Conservation (phyloP, 208 protist genomes). For the Phytomonas francai region DNA sequence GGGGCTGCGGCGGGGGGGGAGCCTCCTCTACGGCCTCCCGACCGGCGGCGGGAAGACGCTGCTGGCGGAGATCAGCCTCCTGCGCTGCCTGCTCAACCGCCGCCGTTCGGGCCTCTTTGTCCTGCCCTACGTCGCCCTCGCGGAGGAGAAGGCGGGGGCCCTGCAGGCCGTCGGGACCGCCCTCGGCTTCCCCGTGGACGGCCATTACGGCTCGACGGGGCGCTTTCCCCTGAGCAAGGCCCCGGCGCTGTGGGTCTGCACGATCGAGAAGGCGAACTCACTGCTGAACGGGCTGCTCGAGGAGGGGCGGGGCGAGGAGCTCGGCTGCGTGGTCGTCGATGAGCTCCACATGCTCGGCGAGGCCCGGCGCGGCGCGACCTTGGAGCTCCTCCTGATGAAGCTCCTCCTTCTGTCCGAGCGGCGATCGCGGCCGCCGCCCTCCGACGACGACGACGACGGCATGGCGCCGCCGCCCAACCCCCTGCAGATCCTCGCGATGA, state of each 20-base stretch:
- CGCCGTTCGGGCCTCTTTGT: conserved; percentile 81
- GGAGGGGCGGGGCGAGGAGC: conserved; percentile 39
- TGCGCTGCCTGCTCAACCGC: conserved; percentile 66
- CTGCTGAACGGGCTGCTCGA: conserved; percentile 83
- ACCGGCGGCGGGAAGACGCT: conserved; percentile 92
- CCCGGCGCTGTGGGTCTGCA: conserved; percentile 75
- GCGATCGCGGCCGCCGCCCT: conserved; percentile 8
- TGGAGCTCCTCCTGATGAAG: conserved; percentile 88
- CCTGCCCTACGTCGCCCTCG: conserved; percentile 90
- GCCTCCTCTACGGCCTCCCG: conserved; percentile 86
- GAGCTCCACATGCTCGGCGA: conserved; percentile 95
- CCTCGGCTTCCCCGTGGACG: conserved; percentile 76
- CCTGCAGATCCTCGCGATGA: conserved; percentile 91
- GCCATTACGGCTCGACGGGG: conserved; percentile 69
- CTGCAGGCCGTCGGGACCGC: conserved; percentile 45
- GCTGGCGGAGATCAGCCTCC: conserved; percentile 90
- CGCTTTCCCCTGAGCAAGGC: conserved; percentile 45
- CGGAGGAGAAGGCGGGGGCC: conserved; percentile 82
- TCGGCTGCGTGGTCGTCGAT: conserved; percentile 89
- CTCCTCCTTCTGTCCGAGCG: conserved; percentile 32
- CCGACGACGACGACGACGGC: background rate
- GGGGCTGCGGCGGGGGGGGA: conserved; percentile 46
- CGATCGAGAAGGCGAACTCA: conserved; percentile 93
- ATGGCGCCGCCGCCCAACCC: background rate
- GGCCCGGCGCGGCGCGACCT: conserved; percentile 52